Conservation (phyloP, 257 asterid genomes). For the Fraxinus cuspidata region DNA sequence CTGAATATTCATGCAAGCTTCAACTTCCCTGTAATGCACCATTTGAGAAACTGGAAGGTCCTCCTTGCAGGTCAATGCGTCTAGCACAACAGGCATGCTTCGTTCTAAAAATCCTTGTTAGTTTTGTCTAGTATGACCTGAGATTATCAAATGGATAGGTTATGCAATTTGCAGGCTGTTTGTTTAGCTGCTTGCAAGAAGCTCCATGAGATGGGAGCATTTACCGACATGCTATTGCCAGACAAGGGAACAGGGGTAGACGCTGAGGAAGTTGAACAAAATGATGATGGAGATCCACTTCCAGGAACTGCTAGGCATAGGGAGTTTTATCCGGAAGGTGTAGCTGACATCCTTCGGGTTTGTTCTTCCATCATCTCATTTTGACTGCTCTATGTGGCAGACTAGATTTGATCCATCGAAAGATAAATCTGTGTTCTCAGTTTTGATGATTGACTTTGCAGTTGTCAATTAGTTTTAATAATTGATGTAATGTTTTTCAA, state of each 20-base stretch:
- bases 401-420: not conserved
- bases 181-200: constrained; percentile 99
- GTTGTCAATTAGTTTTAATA: not conserved
- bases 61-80: constrained; percentile 90
- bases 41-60: constrained; percentile 92
- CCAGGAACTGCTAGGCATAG: constrained; percentile 99
- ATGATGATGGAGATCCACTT: constrained; percentile 88
- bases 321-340: constrained; percentile 99
- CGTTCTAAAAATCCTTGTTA: constrained; percentile 22
- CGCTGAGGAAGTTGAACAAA: constrained; percentile 72
- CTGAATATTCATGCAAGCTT: constrained; percentile 95
- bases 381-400: constrained; percentile 8
- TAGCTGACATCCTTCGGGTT: constrained; percentile 88
- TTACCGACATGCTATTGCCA: constrained; percentile 99
- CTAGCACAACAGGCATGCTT: constrained; percentile 90
- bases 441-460: constrained; percentile 17
- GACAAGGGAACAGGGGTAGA: constrained; percentile 88
- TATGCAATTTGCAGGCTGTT: constrained; percentile 65
- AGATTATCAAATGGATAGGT: constrained; percentile 23
- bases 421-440: not conserved
- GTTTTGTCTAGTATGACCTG: constrained; percentile 5
- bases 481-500: constrained; percentile 4
- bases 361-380: constrained; percentile 33
- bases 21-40: constrained; percentile 99
- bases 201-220: constrained; percentile 99